Percentiles rank a stretch among this genome's conserved stretches.
phyloP scores from a whole-genome alignment of 225 moss, liverwort and hornwort species.

The Sphagnum contortum region DNA sequence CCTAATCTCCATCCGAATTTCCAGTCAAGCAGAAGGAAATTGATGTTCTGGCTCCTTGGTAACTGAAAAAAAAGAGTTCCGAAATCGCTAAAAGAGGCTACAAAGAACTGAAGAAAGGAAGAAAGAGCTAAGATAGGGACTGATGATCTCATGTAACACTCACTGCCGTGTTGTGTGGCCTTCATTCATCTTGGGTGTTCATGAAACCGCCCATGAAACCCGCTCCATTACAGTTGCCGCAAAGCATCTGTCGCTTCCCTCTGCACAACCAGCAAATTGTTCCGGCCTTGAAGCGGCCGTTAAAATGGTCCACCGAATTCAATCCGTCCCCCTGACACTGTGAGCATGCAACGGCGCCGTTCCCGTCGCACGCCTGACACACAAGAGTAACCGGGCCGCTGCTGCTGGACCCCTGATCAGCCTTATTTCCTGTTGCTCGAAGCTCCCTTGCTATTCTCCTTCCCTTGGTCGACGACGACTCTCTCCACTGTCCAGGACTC shows the following conservation, averaged over 20 bases:
- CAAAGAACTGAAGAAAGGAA: too few relatives aligned
- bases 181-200: conserved; percentile 76
- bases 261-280: conserved; percentile 87
- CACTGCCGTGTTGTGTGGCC: background rate
- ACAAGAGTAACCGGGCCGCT: conserved; percentile 16
- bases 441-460: background rate
- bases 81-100: too few relatives aligned
- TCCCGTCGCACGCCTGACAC: conserved; percentile 48
- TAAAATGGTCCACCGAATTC: conserved; percentile 68
- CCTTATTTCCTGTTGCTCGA: background rate
- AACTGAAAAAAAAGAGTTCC: too few relatives aligned
- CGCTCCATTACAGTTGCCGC: conserved; percentile 90
- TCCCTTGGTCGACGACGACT: background rate
- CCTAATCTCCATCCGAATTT: too few relatives aligned
- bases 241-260: conserved; percentile 88
- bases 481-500: background rate
- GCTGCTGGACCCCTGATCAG: conserved; percentile 9
- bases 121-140: too few relatives aligned
- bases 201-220: conserved; percentile 96
- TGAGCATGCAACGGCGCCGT: conserved; percentile 71
- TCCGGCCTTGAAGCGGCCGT: conserved; percentile 74
- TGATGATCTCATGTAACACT: too few relatives aligned
- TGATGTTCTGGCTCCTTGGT: too few relatives aligned
- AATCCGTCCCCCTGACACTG: conserved; percentile 72
- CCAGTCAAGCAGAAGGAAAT: too few relatives aligned